Conservation (phyloP, 495 filamentous ascomycete genomes). For the Neurospora pannonica region DNA sequence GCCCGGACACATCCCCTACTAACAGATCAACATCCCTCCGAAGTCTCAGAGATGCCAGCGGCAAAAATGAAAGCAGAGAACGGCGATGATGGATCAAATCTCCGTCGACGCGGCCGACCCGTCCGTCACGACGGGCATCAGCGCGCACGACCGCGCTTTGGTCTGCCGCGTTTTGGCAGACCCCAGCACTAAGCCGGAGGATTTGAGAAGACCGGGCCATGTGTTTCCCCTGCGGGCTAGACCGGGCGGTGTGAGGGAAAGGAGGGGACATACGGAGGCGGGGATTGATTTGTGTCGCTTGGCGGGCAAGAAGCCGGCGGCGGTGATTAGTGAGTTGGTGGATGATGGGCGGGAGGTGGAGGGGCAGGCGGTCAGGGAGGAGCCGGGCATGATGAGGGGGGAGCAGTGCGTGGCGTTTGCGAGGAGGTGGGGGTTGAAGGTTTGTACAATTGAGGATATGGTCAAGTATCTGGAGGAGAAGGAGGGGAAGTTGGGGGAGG, state of each 20-base stretch:
- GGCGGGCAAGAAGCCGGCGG: conserved; percentile 62
- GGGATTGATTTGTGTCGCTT: conserved; percentile 78
- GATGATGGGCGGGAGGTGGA: conserved; percentile 60
- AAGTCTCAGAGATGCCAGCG: too few relatives aligned
- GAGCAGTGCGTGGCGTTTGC: conserved; percentile 89
- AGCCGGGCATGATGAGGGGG: conserved; percentile 82
- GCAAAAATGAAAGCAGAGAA: too few relatives aligned
- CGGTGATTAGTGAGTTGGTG: conserved; percentile 80
- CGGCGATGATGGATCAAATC: too few relatives aligned
- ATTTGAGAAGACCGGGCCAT: conserved; percentile 81
- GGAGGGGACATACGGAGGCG: conserved; percentile 87
- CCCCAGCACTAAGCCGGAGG: conserved; percentile 40
- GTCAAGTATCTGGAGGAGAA: conserved; percentile 67
- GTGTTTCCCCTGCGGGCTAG: conserved; percentile 77
- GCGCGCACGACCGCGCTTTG: conserved; percentile 74
- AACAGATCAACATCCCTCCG: too few relatives aligned
- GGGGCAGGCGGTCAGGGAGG: conserved; percentile 45
- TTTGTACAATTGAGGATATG: conserved; percentile 91
- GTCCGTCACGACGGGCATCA: conserved; percentile 79
- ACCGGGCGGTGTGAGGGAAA: conserved; percentile 67
- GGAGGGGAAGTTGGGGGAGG: conserved; percentile 35
- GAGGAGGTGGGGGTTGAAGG: conserved; percentile 76
- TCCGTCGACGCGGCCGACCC: conserved; percentile 67
- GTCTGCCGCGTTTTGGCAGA: conserved; percentile 72
- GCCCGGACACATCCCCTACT: too few relatives aligned